These are phyloP conservation scores for Suhomyces terraborum DNA, from an alignment of 1,139 yeast genomes.

Conservation along the genomic window DNA sequence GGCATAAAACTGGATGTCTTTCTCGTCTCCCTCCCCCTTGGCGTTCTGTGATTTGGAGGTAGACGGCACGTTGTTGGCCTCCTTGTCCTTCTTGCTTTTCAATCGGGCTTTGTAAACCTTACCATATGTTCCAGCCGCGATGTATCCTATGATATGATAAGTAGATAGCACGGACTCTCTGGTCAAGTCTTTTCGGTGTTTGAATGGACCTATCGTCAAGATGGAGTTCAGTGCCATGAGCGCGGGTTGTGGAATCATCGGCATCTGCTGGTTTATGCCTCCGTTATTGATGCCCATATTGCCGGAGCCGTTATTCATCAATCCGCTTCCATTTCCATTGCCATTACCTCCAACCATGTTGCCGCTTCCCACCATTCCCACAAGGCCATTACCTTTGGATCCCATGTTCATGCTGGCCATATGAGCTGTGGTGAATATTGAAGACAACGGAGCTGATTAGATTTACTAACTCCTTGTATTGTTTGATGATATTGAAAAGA, in stretches of 20 bases:
- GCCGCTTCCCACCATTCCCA: slow-evolving; percentile 10
- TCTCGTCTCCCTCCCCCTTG: slow-evolving; percentile 3
- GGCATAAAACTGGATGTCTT: slow-evolving; percentile 53
- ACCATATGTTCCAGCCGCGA: slow-evolving; percentile 98
- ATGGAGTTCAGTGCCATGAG: slow-evolving; percentile 70
- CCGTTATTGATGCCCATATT: slow-evolving; percentile 5
- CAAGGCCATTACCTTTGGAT: slow-evolving; percentile 6
- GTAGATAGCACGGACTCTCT: slow-evolving; percentile 75
- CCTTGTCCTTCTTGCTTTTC: slow-evolving; percentile 27
- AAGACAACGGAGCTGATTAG: too few species aligned
- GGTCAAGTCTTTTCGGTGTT: slow-evolving; percentile 67
- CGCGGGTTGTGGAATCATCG: slow-evolving; percentile 39
- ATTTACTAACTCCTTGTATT: too few species aligned
- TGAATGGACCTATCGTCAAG: slow-evolving; percentile 71
- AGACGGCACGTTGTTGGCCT: slow-evolving; percentile 4
- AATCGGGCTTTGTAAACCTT: slow-evolving; percentile 88
- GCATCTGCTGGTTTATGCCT: slow-evolving; percentile 16
- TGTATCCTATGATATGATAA: slow-evolving; percentile 89
- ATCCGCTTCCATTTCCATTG: slow-evolving; percentile 6
- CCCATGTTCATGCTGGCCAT: slow-evolving; percentile 1
- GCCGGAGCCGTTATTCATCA: slow-evolving; percentile 5
- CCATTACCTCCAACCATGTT: slow-evolving; percentile 5
- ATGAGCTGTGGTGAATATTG: too few species aligned
- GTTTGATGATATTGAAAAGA: too few species aligned
- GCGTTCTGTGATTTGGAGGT: slow-evolving; percentile 3